phyloP scores from a whole-genome alignment of 1,139 yeast genomes.

The Arxiozyma heterogenica region DNA sequence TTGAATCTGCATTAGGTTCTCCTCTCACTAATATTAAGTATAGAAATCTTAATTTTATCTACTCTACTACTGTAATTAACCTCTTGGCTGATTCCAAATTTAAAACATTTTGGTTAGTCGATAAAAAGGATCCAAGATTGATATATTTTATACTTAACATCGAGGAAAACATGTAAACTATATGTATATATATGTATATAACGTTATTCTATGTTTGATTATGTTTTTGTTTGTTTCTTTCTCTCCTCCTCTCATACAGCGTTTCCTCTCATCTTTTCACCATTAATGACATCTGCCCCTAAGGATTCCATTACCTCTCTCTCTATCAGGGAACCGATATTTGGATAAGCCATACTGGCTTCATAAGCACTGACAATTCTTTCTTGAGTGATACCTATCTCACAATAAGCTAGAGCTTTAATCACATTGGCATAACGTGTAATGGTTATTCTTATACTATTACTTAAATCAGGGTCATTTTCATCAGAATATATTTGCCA shows the following conservation, averaged over 20 bases:
- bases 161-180: neutral
- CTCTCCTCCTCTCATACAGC: constrained; percentile 4
- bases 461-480: constrained; percentile 59
- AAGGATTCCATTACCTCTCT: constrained; percentile 65
- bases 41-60: constrained; percentile 19
- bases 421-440: constrained; percentile 80
- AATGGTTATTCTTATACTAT: constrained; percentile 58
- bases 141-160: constrained; percentile 2
- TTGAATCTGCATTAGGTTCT: constrained; percentile 8
- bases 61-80: constrained; percentile 12
- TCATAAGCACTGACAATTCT: constrained; percentile 78
- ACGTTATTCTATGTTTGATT: neutral
- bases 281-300: constrained; percentile 65
- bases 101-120: constrained; percentile 7
- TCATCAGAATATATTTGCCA: constrained; percentile 92
- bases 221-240: neutral
- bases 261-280: constrained; percentile 63
- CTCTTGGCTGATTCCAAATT: neutral
- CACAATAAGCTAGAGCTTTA: constrained; percentile 69
- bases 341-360: constrained; percentile 71
- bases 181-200: neutral
- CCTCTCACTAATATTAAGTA: constrained; percentile 14
- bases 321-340: constrained; percentile 65
- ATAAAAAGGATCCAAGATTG: neutral
- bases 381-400: constrained; percentile 77